Conservation (phyloP, 352 stramenopile genomes). For the Globisporangium nagaii region DNA sequence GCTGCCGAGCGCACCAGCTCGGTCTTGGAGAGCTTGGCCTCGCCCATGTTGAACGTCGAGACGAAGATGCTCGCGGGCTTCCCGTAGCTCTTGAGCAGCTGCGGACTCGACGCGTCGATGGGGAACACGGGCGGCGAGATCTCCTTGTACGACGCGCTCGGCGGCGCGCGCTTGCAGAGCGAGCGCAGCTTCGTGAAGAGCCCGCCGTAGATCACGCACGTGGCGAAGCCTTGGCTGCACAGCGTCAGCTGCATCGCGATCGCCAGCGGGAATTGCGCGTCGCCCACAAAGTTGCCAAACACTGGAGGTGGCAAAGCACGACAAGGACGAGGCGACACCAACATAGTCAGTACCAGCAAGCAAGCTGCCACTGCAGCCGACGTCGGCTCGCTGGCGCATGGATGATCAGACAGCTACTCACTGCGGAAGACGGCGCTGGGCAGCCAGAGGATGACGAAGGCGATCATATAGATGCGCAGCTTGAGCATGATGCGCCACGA, state of each 20-base stretch:
- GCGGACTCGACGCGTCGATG: slow-evolving; percentile 9
- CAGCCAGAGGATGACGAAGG: slow-evolving; percentile 66
- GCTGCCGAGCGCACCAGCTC: slow-evolving; percentile 32
- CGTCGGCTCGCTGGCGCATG: no score
- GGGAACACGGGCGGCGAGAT: slow-evolving; percentile 28
- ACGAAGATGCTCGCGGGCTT: slow-evolving; percentile 66
- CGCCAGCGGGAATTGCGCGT: slow-evolving; percentile 40
- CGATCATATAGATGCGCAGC: slow-evolving; percentile 64
- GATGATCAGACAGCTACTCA: slow-evolving; percentile 17
- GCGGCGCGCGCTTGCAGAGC: slow-evolving; percentile 19
- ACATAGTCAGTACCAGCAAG: not conserved
- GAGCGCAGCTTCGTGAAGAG: slow-evolving; percentile 32
- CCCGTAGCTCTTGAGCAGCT: slow-evolving; percentile 28
- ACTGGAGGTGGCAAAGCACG: slow-evolving; percentile 24
- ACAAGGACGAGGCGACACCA: not conserved
- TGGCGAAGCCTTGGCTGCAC: slow-evolving; percentile 57
- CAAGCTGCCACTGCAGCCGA: no score
- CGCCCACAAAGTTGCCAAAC: slow-evolving; percentile 34
- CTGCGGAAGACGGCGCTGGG: slow-evolving; percentile 56
- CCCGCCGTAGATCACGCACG: slow-evolving; percentile 59
- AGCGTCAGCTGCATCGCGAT: slow-evolving; percentile 64
- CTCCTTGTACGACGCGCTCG: slow-evolving; percentile 23
- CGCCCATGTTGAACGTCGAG: slow-evolving; percentile 84
- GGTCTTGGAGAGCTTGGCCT: slow-evolving; percentile 47
- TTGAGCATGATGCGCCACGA: slow-evolving; percentile 54